A percentile compares a stretch with the other conserved stretches of the same genome.
phyloP scores from a whole-genome alignment of 371 early-diverging fungal species.

The Mortierella sp. region DNA sequence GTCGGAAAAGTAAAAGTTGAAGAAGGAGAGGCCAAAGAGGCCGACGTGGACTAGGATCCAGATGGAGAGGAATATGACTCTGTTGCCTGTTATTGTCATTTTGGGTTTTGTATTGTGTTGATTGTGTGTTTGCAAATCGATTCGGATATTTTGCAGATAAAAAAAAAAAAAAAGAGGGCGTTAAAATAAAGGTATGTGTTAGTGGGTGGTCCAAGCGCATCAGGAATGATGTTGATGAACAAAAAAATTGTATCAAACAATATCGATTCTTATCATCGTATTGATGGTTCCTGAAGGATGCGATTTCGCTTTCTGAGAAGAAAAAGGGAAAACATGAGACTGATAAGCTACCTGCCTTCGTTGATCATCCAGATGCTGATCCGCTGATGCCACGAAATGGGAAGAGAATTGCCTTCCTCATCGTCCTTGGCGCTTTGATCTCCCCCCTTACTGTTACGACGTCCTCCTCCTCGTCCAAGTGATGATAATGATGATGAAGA shows the following conservation, averaged over 20 bases:
- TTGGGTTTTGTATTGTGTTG: too few relatives aligned
- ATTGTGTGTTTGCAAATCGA: not conserved
- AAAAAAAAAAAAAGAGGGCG: not conserved
- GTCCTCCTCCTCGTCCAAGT: not conserved
- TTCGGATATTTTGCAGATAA: not conserved
- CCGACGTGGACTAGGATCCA: constrained; percentile 66
- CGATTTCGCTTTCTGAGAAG: too few relatives aligned
- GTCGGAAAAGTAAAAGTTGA: constrained; percentile 66
- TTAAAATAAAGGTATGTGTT: not conserved
- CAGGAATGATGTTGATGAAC: not conserved
- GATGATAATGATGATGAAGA: not conserved
- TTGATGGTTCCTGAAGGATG: too few relatives aligned
- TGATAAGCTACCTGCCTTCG: constrained; percentile 41
- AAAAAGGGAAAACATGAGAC: too few relatives aligned
- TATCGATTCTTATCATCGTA: too few relatives aligned
- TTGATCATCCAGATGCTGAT: constrained; percentile 59
- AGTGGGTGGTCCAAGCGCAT: constrained; percentile 3
- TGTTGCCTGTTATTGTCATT: constrained; percentile 30
- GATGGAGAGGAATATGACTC: constrained; percentile 61
- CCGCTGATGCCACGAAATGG: constrained; percentile 33
- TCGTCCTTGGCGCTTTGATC: not conserved
- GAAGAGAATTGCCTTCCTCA: not conserved
- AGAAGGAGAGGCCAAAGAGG: constrained; percentile 62
- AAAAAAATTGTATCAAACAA: too few relatives aligned
- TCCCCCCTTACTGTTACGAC: not conserved